Base-by-base conservation (phyloP, 2,329 filamentous ascomycete genomes). In the Ilyonectria mors-panacis region DNA sequence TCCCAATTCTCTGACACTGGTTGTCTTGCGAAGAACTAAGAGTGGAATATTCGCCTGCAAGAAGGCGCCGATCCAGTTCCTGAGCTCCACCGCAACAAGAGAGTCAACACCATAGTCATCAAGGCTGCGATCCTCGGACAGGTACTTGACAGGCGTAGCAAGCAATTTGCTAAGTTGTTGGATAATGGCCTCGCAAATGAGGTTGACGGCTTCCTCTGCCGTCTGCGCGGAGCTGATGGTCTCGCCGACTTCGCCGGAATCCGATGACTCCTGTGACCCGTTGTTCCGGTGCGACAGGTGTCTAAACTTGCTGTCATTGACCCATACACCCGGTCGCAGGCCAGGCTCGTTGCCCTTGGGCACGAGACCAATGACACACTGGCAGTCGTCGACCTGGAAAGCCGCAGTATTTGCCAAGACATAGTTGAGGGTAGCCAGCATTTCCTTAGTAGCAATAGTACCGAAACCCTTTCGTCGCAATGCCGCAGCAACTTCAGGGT, bases 11-110 rank as follows among this genome's bases (percentile, higher is more conserved):
- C 68, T 63, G 45, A 75, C 74, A 61, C 73, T 75, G 54, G 65
- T 68, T 9, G 73, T 69, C 30, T 67, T 70, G 37, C 73, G 64
- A 61, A 75, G 63, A 33, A 71, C 66, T 37, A 75, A 30, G 28
- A 75, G 64, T 26, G 70, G 68, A n/a, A 75, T 51, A 50, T 73
- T 71, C 17, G 68, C 73, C 42, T 74, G 69, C 13, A 76, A 64
- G 45, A 69, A 70, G 56, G 70, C 62, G 6, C 64, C 70, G 19
- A 76, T 73, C 75, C 75, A 77, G 39, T 78, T 79, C 47, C 75
- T 68, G 33, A 80, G 58, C 70, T 80, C 78, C 3, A 78, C 73
- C 1, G 74, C 77, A 9, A 79, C 75, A 13, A 80, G 72, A 19
- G 77, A 78, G 68, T 79, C 78, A 7, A 79, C 67, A 1, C 77